phyloP scores from a whole-genome alignment of 768 basidiomycete genomes.

The Panus rudis region DNA sequence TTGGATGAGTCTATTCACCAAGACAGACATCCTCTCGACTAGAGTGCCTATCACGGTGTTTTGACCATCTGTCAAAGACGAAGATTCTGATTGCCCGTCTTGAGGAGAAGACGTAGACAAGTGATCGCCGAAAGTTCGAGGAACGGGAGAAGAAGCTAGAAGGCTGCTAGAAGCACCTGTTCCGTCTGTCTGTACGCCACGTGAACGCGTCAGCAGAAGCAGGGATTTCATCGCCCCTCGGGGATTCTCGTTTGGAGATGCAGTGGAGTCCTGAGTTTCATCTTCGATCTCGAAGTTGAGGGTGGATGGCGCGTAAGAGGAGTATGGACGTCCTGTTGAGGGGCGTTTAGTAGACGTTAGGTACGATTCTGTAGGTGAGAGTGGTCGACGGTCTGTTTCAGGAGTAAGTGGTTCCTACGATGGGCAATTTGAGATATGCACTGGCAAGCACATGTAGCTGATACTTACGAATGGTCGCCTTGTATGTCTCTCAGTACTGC shows the following conservation, averaged over 20 bases:
- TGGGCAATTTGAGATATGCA: too few relatives aligned
- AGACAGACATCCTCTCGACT: conserved; percentile 53
- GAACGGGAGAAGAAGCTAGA: conserved; percentile 21
- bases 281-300: conserved; percentile 39
- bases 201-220: conserved; percentile 50
- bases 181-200: conserved; percentile 21
- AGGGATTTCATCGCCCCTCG: conserved; percentile 36
- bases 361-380: conserved; percentile 35
- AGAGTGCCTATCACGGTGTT: conserved; percentile 43
- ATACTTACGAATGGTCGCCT: conserved; percentile 28
- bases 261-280: conserved; percentile 23
- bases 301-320: conserved; percentile 13
- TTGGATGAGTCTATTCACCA: conserved; percentile 59
- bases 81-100: conserved; percentile 69
- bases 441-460: neutral
- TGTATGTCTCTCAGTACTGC: conserved; percentile 28
- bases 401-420: conserved; percentile 40
- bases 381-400: conserved; percentile 34
- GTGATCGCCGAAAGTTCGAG: conserved; percentile 24
- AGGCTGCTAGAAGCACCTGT: conserved; percentile 4
- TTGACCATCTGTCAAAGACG: conserved; percentile 56
- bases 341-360: conserved; percentile 21
- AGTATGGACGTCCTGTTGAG: conserved; percentile 16
- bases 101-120: conserved; percentile 38
- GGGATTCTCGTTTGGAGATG: conserved; percentile 28